These are phyloP conservation scores for Saprolegnia parasitica DNA, from an alignment of 352 stramenopile genomes.

Conservation along the genomic window DNA sequence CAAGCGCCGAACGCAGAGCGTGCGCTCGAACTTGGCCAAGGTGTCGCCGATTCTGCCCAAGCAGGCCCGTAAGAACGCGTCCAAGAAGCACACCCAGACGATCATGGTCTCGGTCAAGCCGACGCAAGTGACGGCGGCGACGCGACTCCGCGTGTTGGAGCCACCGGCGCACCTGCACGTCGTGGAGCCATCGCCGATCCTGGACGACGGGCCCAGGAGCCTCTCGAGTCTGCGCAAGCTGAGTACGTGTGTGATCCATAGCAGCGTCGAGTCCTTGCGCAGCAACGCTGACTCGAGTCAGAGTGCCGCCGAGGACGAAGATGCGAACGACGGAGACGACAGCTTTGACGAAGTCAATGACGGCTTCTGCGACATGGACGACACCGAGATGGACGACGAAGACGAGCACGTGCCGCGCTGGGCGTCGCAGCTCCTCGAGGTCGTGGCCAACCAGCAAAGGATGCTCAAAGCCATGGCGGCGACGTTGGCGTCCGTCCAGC, in stretches of 20 bases:
- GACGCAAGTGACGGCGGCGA: too few relatives aligned
- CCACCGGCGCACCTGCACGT: background rate
- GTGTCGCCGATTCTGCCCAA: background rate
- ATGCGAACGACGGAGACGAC: background rate
- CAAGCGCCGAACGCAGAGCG: background rate
- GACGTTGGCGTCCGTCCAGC: too few relatives aligned
- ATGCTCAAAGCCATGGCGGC: background rate
- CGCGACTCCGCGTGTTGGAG: too few relatives aligned
- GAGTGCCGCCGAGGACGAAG: background rate
- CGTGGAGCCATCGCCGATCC: background rate
- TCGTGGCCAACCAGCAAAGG: constrained; percentile 2
- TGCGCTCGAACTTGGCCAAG: background rate
- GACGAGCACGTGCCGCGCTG: background rate
- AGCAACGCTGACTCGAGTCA: background rate
- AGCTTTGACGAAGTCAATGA: background rate
- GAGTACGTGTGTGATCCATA: background rate
- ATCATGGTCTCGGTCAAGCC: too few relatives aligned
- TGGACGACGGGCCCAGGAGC: background rate
- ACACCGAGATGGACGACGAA: background rate
- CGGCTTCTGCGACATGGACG: background rate
- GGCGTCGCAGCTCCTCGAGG: background rate
- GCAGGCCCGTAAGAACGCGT: background rate
- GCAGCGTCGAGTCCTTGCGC: background rate
- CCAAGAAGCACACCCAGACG: too few relatives aligned
- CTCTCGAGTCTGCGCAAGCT: background rate